Percentiles rank a stretch among this genome's conserved stretches.
These are phyloP conservation scores for Tricholoma matsutake DNA, from an alignment of 768 basidiomycete species.

Conservation along the genomic window DNA sequence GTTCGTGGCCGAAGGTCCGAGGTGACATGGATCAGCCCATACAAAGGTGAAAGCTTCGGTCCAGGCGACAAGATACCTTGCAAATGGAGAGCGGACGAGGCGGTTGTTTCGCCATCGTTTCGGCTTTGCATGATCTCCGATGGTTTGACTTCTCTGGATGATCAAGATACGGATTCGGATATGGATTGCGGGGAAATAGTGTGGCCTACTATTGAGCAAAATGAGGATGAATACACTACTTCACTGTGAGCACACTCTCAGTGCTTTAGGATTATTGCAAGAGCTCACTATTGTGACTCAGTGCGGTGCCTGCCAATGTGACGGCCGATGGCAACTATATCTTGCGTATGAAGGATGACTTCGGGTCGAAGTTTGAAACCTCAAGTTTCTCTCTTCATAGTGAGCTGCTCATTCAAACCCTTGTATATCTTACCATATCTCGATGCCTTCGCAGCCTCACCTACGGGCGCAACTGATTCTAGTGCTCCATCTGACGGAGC, in stretches of 20 bases:
- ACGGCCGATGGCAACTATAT: conserved; percentile 6
- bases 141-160: background rate
- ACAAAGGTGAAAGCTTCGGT: conserved; percentile 9
- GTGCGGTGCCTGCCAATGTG: conserved; percentile 3
- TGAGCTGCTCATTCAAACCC: conserved; percentile 12
- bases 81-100: conserved; percentile 14
- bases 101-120: conserved; percentile 15
- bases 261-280: background rate
- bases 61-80: conserved; percentile 17
- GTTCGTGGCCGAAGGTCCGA: conserved; percentile 4
- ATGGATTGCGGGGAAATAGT: conserved; percentile 20
- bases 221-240: conserved; percentile 18
- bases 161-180: background rate
- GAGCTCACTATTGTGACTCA: background rate
- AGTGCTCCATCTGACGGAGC: background rate
- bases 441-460: background rate
- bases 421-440: background rate
- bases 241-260: conserved; percentile 19
- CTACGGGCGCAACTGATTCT: background rate
- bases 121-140: conserved; percentile 14
- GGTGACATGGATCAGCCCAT: conserved; percentile 9
- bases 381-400: conserved; percentile 24
- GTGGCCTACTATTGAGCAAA: conserved; percentile 19
- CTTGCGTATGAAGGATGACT: conserved; percentile 21
- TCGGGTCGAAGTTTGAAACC: conserved; percentile 19